Conservation (phyloP, 164 flowering plant genomes). For the Stephania japonica region DNA sequence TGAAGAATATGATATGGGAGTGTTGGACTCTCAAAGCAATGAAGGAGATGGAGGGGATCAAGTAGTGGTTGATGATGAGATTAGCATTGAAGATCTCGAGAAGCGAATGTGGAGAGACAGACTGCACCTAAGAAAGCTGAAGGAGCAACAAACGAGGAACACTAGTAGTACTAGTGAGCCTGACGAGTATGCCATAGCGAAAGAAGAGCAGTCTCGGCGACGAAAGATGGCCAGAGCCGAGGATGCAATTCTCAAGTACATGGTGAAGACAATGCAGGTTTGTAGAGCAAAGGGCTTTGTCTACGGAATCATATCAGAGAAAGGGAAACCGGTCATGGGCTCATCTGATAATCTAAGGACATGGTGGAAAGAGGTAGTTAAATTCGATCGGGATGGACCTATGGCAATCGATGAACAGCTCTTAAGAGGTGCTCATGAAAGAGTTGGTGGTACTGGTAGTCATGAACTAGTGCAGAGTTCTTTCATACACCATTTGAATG, state of each 20-base stretch:
- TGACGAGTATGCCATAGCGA: not conserved
- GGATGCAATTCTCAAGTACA: slow-evolving; percentile 13
- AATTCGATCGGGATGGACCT: slow-evolving; percentile 4
- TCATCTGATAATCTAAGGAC: slow-evolving; percentile 12
- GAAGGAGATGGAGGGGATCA: not conserved
- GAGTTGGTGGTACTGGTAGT: too few relatives aligned
- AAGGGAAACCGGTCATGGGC: slow-evolving; percentile 11
- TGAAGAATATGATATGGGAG: not conserved
- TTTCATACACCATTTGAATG: slow-evolving; percentile 7
- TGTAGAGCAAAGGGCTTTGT: slow-evolving; percentile 17
- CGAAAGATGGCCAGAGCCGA: slow-evolving; percentile 17
- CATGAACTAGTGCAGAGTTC: not conserved
- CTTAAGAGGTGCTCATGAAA: not conserved
- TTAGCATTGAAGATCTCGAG: slow-evolving; percentile 6
- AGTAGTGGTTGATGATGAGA: slow-evolving; percentile 1
- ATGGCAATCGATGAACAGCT: slow-evolving; percentile 1
- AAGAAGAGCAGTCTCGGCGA: slow-evolving; percentile 11
- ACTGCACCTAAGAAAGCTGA: slow-evolving; percentile 2
- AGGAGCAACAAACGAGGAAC: not conserved
- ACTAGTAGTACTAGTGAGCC: not conserved
- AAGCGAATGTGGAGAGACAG: slow-evolving; percentile 12
- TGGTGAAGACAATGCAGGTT: slow-evolving; percentile 15
- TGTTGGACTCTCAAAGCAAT: not conserved
- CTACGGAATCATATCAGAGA: slow-evolving; percentile 14
- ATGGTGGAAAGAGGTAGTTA: slow-evolving; percentile 18